phyloP scores from a whole-genome alignment of 768 basidiomycete species.

The Serpula lacrymans region DNA sequence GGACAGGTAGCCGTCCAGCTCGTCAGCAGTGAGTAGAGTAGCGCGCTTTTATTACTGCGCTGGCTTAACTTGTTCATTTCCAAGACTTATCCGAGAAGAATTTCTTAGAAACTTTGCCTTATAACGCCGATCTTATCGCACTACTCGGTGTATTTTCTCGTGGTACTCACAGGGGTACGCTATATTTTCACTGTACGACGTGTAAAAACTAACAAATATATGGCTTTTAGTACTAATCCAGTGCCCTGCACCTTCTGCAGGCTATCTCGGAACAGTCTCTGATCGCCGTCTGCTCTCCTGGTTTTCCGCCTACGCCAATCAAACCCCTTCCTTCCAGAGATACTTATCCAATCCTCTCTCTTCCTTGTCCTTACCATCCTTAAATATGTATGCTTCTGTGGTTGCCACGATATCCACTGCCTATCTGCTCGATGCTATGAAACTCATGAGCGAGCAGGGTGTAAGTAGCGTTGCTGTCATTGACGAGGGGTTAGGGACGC shows the following conservation, averaged over 20 bases:
- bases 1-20: conserved; percentile 72
- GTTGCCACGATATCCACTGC: conserved; percentile 59
- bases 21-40: conserved; percentile 62
- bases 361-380: conserved; percentile 58
- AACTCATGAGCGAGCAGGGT: conserved; percentile 79
- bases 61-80: conserved; percentile 4
- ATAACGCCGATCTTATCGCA: conserved; percentile 61
- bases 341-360: conserved; percentile 54
- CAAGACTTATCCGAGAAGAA: conserved; percentile 86
- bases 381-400: conserved; percentile 60
- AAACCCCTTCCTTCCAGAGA: conserved; percentile 40
- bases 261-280: conserved; percentile 70
- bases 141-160: conserved; percentile 64
- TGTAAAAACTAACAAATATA: neutral
- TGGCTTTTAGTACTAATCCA: conserved; percentile 49
- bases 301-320: conserved; percentile 55
- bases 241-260: conserved; percentile 38
- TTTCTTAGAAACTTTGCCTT: conserved; percentile 58
- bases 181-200: neutral
- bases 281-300: conserved; percentile 69
- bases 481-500: conserved; percentile 56
- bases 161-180: conserved; percentile 68
- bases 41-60: neutral
- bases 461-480: conserved; percentile 80
- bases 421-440: conserved; percentile 78